A percentile compares a stretch with the other conserved stretches of the same genome.
phyloP scores from a whole-genome alignment of 257 asterid genomes.

The Solanum ahanhuiri region DNA sequence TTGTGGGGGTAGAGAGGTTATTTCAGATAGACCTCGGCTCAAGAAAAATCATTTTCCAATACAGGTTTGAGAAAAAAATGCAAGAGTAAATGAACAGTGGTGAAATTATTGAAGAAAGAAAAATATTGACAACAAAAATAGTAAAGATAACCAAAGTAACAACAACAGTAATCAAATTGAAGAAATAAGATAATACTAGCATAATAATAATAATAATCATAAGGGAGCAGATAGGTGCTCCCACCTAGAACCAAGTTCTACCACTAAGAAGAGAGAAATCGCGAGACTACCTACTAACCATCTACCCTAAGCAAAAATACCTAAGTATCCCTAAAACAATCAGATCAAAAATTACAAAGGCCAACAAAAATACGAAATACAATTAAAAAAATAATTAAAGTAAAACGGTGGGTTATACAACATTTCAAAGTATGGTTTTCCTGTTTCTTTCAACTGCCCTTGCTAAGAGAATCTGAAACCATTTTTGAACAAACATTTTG shows the following conservation, averaged over 20 bases:
- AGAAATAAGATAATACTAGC: neutral
- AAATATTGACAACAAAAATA: neutral
- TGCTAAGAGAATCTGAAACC: neutral
- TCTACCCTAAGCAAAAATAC: neutral
- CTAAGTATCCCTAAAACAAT: neutral
- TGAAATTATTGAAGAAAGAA: neutral
- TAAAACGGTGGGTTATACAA: neutral
- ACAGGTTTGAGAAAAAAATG: neutral
- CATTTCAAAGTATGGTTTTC: neutral
- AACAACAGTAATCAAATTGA: neutral
- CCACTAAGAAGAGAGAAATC: neutral
- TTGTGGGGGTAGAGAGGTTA: neutral
- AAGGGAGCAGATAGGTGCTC: neutral
- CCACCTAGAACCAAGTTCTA: neutral
- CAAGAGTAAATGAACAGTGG: neutral
- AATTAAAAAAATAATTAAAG: neutral
- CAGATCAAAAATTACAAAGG: neutral
- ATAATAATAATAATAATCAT: neutral
- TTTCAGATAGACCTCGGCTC: neutral
- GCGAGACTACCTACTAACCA: neutral
- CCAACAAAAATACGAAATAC: neutral
- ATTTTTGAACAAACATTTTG: neutral
- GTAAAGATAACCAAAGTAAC: neutral
- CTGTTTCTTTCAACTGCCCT: neutral
- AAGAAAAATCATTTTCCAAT: neutral